These are phyloP conservation scores for Verticillium tricorpus DNA, from an alignment of 2,329 filamentous ascomycete genomes.

Conservation along the genomic window DNA sequence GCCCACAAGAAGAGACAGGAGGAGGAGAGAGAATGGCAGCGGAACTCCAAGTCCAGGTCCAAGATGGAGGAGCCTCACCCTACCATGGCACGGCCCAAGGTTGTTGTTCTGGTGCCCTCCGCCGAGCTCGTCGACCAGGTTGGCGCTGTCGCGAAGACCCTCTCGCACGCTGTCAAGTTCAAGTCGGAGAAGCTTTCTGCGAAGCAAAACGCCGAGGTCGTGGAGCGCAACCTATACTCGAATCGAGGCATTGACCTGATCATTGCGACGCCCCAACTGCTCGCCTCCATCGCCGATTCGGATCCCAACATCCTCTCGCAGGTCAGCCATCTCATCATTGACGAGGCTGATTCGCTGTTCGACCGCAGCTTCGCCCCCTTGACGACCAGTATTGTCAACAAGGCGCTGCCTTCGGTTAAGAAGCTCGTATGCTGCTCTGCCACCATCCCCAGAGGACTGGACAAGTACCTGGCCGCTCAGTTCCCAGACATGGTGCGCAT, in stretches of 20 bases:
- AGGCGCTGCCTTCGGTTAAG: conserved; percentile 72
- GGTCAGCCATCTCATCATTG: conserved; percentile 81
- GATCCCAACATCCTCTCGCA: conserved; percentile 92
- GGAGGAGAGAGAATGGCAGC: conserved; percentile 53
- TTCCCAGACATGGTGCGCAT: conserved; percentile 83
- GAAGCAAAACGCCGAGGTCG: conserved; percentile 68
- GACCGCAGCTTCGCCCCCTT: conserved; percentile 87
- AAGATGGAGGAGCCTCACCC: conserved; percentile 63
- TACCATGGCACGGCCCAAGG: conserved; percentile 73
- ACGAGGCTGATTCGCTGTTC: conserved; percentile 94
- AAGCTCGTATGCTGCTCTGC: conserved; percentile 92
- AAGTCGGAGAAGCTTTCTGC: conserved; percentile 80
- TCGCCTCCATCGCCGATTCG: conserved; percentile 80
- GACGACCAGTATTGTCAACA: conserved; percentile 79
- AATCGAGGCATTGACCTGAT: conserved; percentile 79
- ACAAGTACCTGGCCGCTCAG: conserved; percentile 74
- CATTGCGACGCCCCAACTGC: conserved; percentile 82
- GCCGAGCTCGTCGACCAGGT: conserved; percentile 90
- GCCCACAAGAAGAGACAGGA: conserved; percentile 52
- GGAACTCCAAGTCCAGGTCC: conserved; percentile 48
- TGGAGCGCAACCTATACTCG: conserved; percentile 79
- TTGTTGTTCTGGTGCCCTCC: conserved; percentile 85
- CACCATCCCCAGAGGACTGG: conserved; percentile 86
- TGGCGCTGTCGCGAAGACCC: conserved; percentile 69
- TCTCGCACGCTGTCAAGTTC: conserved; percentile 85